phyloP scores from a whole-genome alignment of 192 early-diverging fungal species.

The Phycomyces blakesleeanus region DNA sequence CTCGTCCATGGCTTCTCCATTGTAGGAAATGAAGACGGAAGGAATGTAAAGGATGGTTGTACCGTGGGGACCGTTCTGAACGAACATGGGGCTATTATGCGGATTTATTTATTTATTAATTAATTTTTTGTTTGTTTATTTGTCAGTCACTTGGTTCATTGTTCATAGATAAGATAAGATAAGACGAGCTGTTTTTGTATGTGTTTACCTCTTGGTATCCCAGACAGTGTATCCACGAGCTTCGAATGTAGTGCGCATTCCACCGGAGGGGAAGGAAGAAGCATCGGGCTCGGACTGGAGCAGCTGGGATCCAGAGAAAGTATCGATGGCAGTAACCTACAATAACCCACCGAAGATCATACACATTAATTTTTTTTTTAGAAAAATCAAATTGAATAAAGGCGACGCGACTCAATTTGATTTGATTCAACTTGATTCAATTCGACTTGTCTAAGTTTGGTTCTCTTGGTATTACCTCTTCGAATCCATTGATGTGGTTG shows the following conservation, averaged over 20 bases:
- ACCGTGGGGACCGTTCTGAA: slow-evolving; percentile 87
- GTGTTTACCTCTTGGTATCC: slow-evolving; percentile 82
- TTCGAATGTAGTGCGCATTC: slow-evolving; percentile 96
- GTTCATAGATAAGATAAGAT: too few relatives aligned
- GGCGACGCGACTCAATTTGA: too few relatives aligned
- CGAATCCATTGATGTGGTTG: slow-evolving; percentile 75
- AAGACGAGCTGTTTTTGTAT: too few relatives aligned
- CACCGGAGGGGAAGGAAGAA: slow-evolving; percentile 97
- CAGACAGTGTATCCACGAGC: slow-evolving; percentile 99
- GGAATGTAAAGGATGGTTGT: slow-evolving; percentile 93
- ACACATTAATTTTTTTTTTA: slow-evolving; percentile 16
- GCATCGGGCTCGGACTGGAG: slow-evolving; percentile 99
- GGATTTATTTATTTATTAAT: too few relatives aligned
- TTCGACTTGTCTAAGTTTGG: neutral
- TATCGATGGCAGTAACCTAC: slow-evolving; percentile 73
- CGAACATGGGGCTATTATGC: slow-evolving; percentile 96
- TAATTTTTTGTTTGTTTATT: too few relatives aligned
- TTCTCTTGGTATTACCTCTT: slow-evolving; percentile 54
- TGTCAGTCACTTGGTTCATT: too few relatives aligned
- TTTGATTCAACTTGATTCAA: too few relatives aligned
- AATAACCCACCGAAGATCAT: neutral
- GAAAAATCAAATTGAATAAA: too few relatives aligned
- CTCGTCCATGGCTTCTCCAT: slow-evolving; percentile 97
- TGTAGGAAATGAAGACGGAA: slow-evolving; percentile 98
- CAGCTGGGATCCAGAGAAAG: slow-evolving; percentile 94